Evolutionary conservation across 305 asterid genomes (phyloP), one percentile per base, ranked within the genome.

Genomic region (Solanum hybrid): DNA sequence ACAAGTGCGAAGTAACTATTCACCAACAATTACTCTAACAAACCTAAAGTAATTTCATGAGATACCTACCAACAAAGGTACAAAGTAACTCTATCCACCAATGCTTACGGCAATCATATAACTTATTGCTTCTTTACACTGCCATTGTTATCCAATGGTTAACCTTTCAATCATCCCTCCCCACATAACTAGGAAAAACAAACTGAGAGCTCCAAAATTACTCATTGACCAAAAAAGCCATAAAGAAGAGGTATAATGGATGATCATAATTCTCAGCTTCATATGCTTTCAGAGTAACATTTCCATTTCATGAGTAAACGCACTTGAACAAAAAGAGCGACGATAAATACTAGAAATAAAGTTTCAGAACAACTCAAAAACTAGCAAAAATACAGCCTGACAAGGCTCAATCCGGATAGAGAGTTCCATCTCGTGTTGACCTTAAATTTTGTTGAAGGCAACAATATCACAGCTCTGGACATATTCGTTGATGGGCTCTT

Each of bases 381-480:
- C 88, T 83, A 90, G 88, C 95, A 94, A 96, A 95, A 93, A 91
- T 92, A 94, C 87, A 39, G 94, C 94, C 94, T 86, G n/a, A 51
- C 34, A 86, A 91, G 91, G 95, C 91, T 77, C 22, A 22, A 22
- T 38, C 20, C 41, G 5, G 45, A 27, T 29, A 31, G 77, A 31
- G 3, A 51, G 8, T 20, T 87, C 73, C 78, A 22, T 45, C 76
- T 20, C 36, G 51, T 33, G 83, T 32, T n/a, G 39, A 85, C 76
- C 94, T 96, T 90, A 97, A 75, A 97, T 97, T 90, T 97, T 97
- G 99, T 97, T 97, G 96, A 97, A 97, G 89, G 99, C 99, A 83
- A 95, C 98, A 81, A 97, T 97, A 89, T 97, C 99, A n/a, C 98
- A 97, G 90, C 99, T 97, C 73, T 97, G 99, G 34, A 97, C 95